Percentiles rank a stretch among this genome's conserved stretches.
Evolutionary conservation across 1,139 yeast species (phyloP).

Genomic region (Groenewaldozyma auringiensis): DNA sequence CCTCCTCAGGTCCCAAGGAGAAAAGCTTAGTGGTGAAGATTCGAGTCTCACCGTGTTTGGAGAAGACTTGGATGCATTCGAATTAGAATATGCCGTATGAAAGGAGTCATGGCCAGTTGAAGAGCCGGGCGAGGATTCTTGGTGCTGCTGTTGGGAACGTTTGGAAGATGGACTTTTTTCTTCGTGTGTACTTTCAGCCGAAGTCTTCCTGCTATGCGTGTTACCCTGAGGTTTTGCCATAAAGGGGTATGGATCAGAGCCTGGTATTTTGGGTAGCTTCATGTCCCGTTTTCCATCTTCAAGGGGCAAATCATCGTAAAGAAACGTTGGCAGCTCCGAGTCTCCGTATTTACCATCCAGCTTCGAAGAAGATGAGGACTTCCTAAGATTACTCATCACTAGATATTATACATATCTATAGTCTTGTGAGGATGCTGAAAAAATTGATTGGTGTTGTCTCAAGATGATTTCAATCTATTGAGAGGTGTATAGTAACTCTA

Average conservation of each 20-base stretch:
- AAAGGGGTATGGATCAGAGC: slow-evolving; percentile 30
- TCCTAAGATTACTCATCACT: not conserved
- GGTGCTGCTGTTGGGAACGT: not conserved
- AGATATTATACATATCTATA: not conserved
- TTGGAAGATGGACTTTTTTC: not conserved
- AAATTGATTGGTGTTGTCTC: too few species aligned
- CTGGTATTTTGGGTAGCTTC: slow-evolving; percentile 2
- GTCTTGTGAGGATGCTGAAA: too few species aligned
- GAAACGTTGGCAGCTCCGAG: not conserved
- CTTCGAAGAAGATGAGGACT: not conserved
- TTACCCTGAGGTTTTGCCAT: slow-evolving; percentile 22
- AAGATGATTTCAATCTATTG: too few species aligned
- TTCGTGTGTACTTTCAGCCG: not conserved
- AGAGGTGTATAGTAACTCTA: too few species aligned
- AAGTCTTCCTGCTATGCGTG: slow-evolving; percentile 3
- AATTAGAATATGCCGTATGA: slow-evolving; percentile 6
- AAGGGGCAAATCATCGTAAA: not conserved
- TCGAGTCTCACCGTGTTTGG: not conserved
- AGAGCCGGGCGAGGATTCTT: slow-evolving; percentile 7
- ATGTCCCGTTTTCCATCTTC: not conserved
- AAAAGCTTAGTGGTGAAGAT: not conserved
- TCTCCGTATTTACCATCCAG: not conserved
- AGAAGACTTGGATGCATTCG: not conserved
- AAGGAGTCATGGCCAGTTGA: slow-evolving; percentile 5
- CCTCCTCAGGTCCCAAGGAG: not conserved